Percentiles rank a stretch among this genome's conserved stretches.
Conservation (phyloP, 768 basidiomycete genomes). For the Amanita subjunquillea region DNA sequence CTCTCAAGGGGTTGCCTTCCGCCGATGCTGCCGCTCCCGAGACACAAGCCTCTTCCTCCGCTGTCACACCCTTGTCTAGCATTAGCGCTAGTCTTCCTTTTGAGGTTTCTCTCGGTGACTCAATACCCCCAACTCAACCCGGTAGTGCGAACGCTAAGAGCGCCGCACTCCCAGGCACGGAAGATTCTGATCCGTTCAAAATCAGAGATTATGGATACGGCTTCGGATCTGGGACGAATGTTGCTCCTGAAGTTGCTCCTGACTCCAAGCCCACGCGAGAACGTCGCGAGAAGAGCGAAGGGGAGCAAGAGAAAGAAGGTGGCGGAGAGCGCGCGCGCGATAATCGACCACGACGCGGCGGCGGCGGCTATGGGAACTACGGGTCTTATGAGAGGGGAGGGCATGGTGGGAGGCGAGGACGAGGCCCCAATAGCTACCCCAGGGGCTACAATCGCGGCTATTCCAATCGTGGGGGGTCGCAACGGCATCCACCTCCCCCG, state of each 20-base stretch:
- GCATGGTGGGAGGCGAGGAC: conserved; percentile 11
- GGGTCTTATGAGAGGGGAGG: conserved; percentile 21
- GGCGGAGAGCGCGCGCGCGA: conserved; percentile 20
- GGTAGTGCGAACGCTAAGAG: neutral
- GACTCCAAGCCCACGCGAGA: conserved; percentile 9
- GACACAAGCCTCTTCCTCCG: conserved; percentile 3
- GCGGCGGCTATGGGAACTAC: conserved; percentile 15
- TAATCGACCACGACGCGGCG: conserved; percentile 11
- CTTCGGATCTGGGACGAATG: conserved; percentile 32
- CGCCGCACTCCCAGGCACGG: neutral
- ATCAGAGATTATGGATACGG: conserved; percentile 59
- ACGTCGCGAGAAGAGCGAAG: conserved; percentile 9
- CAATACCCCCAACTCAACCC: neutral
- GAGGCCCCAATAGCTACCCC: conserved; percentile 22
- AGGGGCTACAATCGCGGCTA: conserved; percentile 27
- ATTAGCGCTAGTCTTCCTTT: conserved; percentile 6
- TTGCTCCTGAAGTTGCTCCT: neutral
- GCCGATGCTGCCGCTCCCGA: neutral
- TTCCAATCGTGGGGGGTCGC: conserved; percentile 18
- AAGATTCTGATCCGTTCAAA: conserved; percentile 30
- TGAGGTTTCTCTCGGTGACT: neutral
- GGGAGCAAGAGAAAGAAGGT: conserved; percentile 13
- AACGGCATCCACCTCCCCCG: conserved; percentile 15
- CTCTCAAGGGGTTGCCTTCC: neutral
- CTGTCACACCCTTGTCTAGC: conserved; percentile 4